phyloP scores from a whole-genome alignment of 2,329 filamentous ascomycete genomes.

The Aspergillus jensenii region DNA sequence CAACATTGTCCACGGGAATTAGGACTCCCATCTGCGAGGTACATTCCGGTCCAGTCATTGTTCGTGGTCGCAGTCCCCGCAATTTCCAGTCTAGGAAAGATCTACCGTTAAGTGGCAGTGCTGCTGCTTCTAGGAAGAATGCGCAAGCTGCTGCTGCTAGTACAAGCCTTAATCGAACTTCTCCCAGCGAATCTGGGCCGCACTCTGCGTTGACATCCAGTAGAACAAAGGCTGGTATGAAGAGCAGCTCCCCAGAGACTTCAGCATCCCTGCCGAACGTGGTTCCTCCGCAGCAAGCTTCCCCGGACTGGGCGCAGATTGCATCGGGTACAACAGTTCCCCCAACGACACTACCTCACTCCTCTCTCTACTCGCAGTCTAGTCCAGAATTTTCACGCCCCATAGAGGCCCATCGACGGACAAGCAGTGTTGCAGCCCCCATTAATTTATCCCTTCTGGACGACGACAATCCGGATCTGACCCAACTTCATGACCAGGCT shows the following conservation, averaged over 20 bases:
- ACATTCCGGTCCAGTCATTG: slow-evolving; percentile 86
- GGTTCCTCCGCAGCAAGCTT: slow-evolving; percentile 26
- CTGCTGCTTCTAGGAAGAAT: slow-evolving; percentile 74
- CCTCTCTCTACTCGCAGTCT: slow-evolving; percentile 51
- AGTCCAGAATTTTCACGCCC: slow-evolving; percentile 53
- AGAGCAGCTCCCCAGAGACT: slow-evolving; percentile 38
- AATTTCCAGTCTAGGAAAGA: slow-evolving; percentile 96
- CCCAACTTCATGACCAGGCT: slow-evolving; percentile 22
- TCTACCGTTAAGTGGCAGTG: slow-evolving; percentile 78
- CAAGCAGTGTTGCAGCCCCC: slow-evolving; percentile 43
- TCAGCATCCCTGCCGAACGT: slow-evolving; percentile 29
- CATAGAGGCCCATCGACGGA: slow-evolving; percentile 36
- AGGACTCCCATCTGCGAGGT: slow-evolving; percentile 82
- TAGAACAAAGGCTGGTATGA: slow-evolving; percentile 29
- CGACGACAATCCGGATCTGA: slow-evolving; percentile 53
- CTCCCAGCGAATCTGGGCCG: slow-evolving; percentile 30
- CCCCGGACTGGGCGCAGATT: slow-evolving; percentile 39
- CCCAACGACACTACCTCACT: slow-evolving; percentile 23
- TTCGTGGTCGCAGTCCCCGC: slow-evolving; percentile 85
- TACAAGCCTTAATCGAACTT: slow-evolving; percentile 30
- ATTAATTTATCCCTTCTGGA: slow-evolving; percentile 58
- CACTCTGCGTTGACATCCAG: slow-evolving; percentile 27
- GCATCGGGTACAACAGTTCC: slow-evolving; percentile 19
- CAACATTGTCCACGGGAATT: slow-evolving; percentile 76
- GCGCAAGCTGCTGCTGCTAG: slow-evolving; percentile 41